Percentiles rank a stretch among this genome's conserved stretches.
These are phyloP conservation scores for Microsporum canis DNA, from an alignment of 2,329 filamentous ascomycete genomes.

Conservation along the genomic window DNA sequence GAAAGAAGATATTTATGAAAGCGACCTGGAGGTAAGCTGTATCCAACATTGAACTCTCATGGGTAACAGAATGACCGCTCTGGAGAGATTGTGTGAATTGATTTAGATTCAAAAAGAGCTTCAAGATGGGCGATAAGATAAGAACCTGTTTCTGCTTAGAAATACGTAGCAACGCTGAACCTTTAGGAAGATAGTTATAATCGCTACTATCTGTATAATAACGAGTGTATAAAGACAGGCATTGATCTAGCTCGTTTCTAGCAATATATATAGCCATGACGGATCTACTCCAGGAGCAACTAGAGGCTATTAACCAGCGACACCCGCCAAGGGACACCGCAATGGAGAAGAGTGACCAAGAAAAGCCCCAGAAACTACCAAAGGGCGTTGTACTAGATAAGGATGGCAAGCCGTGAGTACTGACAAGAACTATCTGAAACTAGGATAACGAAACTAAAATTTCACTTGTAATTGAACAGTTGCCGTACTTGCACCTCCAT, in stretches of 20 bases:
- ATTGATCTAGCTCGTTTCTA: neutral
- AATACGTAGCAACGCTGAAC: neutral
- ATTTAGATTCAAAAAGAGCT: neutral
- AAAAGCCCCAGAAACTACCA: conserved; percentile 23
- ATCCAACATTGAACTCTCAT: no score
- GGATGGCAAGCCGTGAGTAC: conserved; percentile 39
- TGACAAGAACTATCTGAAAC: neutral
- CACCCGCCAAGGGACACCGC: neutral
- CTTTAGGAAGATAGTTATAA: no score
- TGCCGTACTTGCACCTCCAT: conserved; percentile 40
- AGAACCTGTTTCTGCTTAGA: neutral
- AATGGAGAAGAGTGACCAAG: conserved; percentile 16
- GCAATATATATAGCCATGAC: conserved; percentile 10
- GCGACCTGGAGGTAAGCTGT: no score
- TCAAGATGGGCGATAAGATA: neutral
- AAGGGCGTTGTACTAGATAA: conserved; percentile 41
- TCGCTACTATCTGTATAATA: neutral
- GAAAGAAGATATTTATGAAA: neutral
- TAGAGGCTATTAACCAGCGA: conserved; percentile 12
- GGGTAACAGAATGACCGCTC: neutral
- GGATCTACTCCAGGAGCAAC: conserved; percentile 19
- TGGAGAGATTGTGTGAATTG: neutral
- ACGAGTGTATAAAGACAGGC: neutral
- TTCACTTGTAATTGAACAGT: conserved; percentile 19
- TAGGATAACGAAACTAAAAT: neutral